Base-by-base conservation (phyloP, 768 basidiomycete species). In the Boletus reticuloceps region DNA sequence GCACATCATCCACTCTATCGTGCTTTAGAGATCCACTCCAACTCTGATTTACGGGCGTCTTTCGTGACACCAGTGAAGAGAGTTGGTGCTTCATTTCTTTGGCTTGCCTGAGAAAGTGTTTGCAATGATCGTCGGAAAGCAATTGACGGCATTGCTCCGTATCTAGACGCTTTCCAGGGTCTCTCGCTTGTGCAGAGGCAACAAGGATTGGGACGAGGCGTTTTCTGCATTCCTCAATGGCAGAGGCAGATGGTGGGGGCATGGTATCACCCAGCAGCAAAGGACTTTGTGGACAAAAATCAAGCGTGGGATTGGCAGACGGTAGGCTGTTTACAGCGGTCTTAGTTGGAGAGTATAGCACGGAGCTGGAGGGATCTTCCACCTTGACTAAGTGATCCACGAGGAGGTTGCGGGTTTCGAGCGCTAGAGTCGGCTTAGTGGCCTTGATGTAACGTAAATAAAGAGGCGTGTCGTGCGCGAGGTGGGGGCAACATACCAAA, bases 61-160 rank as follows among this genome's bases (percentile, higher is more conserved):
- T 53, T 29, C 44, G 54, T 22, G 56, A 45, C 3, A 40, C 39
- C 1, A 59, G 52, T 36, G 58, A 59, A 11, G 59, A 43, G 39
- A 68, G 42, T 47, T 70, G 69, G 22, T 2, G 53, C 38, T 47
- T 62, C 66, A 64, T 72, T 27, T 70, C 56, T 27, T 61, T 63
- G 32, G 69, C 62, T 42, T 61, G 49, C 39, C 51, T 51, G 19
- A 72, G 36, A 11, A 70, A 58, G 16, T 17, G 12, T 36, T 12
- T 49, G 57, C 69, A 70, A 22, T 39, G 55, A 55, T 68, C 62
- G 29, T 72, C 70, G 25, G 69, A 64, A 41, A 70, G 65, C 50
- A 71, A 51, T 31, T n/a, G 46, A 41, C 47, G 52, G 36, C 62
- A 71, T 51, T 62, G 58, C 50, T 60, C 57, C 42, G 51, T n/a